Percentiles rank a stretch among this genome's conserved stretches.
These are phyloP conservation scores for Acacia melanoxylon DNA, from an alignment of 306 rosid genomes.

Conservation along the genomic window DNA sequence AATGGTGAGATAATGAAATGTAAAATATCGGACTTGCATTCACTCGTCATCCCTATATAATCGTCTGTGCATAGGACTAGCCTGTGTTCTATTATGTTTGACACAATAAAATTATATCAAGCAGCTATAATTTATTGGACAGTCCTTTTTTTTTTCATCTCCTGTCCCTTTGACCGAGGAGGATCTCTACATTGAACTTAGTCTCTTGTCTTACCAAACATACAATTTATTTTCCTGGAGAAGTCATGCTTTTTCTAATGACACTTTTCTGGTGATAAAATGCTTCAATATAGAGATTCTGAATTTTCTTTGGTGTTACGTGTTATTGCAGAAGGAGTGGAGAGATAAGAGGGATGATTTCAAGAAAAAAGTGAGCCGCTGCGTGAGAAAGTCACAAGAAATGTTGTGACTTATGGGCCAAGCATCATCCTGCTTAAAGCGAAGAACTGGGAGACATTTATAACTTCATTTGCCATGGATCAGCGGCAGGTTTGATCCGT, in stretches of 20 bases:
- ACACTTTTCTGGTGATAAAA: not conserved
- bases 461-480: constrained; percentile 31
- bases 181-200: not conserved
- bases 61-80: no score
- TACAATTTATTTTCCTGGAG: not conserved
- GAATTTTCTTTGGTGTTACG: constrained; percentile 10
- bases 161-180: no score
- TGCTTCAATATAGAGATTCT: constrained; percentile 12
- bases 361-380: constrained; percentile 93
- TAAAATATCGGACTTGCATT: no score
- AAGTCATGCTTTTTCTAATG: not conserved
- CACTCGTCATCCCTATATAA: no score
- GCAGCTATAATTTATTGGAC: no score
- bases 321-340: constrained; percentile 87
- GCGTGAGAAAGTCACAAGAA: constrained; percentile 90
- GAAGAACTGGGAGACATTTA: constrained; percentile 44
- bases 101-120: no score
- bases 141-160: no score
- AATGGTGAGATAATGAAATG: no score
- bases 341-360: constrained; percentile 91
- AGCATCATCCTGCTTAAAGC: constrained; percentile 24
- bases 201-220: not conserved
- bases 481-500: constrained; percentile 33
- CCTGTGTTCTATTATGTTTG: no score
- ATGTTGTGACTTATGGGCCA: constrained; percentile 47